Percentiles rank a stretch among this genome's conserved stretches.
phyloP scores from a whole-genome alignment of 1,284 basidiomycete genomes.

The Cystobasidium sp. region DNA sequence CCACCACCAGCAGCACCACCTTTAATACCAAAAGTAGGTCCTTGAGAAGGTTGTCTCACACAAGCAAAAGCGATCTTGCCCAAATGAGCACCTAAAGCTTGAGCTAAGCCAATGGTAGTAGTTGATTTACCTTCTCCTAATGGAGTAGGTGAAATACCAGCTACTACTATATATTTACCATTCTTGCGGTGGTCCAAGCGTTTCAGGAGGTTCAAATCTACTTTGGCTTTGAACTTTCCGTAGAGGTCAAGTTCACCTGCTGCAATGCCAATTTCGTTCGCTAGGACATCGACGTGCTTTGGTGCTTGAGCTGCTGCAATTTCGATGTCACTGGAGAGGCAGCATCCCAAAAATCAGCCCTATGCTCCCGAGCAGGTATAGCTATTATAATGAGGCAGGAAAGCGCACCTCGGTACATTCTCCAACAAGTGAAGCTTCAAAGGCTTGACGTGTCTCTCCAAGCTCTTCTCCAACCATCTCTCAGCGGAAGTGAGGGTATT shows the following conservation, averaged over 20 bases:
- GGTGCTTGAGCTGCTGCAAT: conserved; percentile 95
- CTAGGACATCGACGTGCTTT: conserved; percentile 82
- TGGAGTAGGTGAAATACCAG: conserved; percentile 96
- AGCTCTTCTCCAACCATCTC: conserved; percentile 72
- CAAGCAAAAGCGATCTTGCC: conserved; percentile 93
- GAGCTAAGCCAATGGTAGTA: conserved; percentile 95
- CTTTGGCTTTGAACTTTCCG: conserved; percentile 96
- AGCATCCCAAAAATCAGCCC: background rate
- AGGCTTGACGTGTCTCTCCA: conserved; percentile 71
- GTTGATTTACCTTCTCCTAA: conserved; percentile 99
- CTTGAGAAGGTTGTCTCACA: conserved; percentile 98
- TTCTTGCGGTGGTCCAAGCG: conserved; percentile 83
- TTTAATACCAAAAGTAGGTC: conserved; percentile 99
- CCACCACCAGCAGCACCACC: conserved; percentile 98
- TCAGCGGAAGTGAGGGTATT: conserved; percentile 88
- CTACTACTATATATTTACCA: conserved; percentile 96
- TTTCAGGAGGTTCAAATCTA: conserved; percentile 85
- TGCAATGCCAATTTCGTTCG: conserved; percentile 84
- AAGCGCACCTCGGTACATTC: conserved; percentile 74
- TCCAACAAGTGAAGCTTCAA: conserved; percentile 76
- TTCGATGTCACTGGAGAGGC: conserved; percentile 77
- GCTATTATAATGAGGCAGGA: no score
- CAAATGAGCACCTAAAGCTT: conserved; percentile 94
- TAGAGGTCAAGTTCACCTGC: conserved; percentile 90
- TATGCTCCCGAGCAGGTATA: no score